Conservation (phyloP, 495 filamentous ascomycete genomes). For the Daldinia loculata region DNA sequence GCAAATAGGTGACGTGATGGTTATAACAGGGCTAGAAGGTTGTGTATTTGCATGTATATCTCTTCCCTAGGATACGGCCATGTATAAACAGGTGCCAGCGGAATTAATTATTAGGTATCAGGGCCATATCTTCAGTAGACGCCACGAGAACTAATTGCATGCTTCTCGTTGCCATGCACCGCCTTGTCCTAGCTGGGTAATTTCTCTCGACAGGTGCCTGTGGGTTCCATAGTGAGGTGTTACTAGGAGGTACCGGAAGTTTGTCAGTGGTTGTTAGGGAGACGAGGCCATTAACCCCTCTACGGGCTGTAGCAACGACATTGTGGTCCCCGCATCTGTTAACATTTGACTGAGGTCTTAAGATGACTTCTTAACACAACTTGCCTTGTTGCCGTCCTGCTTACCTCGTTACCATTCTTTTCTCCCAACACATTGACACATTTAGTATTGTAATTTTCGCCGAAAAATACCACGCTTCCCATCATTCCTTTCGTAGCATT, state of each 20-base stretch:
- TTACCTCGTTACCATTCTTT: not conserved
- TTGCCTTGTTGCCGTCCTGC: not conserved
- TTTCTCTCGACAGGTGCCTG: not conserved
- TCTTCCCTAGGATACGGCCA: not conserved
- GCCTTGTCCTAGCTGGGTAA: not conserved
- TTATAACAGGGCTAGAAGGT: not conserved
- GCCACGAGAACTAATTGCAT: not conserved
- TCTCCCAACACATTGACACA: not conserved
- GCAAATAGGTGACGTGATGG: not conserved
- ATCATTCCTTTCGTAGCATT: not conserved
- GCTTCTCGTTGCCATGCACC: not conserved
- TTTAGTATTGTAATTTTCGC: not conserved
- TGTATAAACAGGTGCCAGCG: not conserved
- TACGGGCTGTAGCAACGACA: not conserved
- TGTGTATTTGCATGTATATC: not conserved
- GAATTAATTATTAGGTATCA: not conserved
- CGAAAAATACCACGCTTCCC: not conserved
- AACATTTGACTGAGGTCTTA: not conserved
- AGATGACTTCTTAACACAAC: not conserved
- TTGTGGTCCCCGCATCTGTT: not conserved
- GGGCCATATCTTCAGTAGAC: not conserved
- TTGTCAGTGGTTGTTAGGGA: not conserved
- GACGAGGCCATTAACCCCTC: not conserved
- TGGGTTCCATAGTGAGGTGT: not conserved
- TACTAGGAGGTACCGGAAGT: not conserved